Evolutionary conservation across 1,284 basidiomycete species (phyloP), one percentile per base, ranked within the genome.

Genomic region (Tetrapyrgos nigripes): DNA sequence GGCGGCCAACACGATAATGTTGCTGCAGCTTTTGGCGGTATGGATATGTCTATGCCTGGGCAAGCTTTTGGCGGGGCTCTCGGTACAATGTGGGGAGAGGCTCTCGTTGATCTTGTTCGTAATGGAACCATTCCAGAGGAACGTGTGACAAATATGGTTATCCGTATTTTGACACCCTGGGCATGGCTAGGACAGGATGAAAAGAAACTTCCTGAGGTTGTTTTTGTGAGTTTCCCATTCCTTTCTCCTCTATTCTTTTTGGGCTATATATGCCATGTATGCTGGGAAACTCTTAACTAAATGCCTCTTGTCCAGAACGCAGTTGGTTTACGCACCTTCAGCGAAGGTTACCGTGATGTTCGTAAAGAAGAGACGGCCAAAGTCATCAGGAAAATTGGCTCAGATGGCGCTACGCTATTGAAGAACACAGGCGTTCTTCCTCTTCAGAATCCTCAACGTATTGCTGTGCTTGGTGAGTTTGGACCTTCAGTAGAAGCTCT

Each of bases 1-100:
- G 63, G 61, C 35, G 63, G 53, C 8, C 60, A 58, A 28, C 58
- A 55, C 54, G 53, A 64, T 29, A 58, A 51, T 21, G 50, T 48
- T 17, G 8, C 27, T 1, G 52, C 61, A 21, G 63, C 61, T 8
- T 21, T 55, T 19, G 56, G 49, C 21, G 53, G 27, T 56, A 51
- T 21, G 63, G 63, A 19, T 48, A 19, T 64, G 59, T 11, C 45
- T 3, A 62, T 64, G 63, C 63, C 63, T 5, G 63, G 63, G 17
- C 31, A 28, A 4, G 63, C 33, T 17, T 60, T 53, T 26, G 19
- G 29, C 17, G 55, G 53, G n/a, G 11, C 45, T 9, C 46, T 58
- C 27, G 60, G 63, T 27, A 28, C 50, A 21, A 58, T 60, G 40
- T 57, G 55, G 55, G 55, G 55, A 4, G 1, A n/a, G 14, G 33